phyloP scores from a whole-genome alignment of 1,284 basidiomycete species.

The Moniliella sp. region DNA sequence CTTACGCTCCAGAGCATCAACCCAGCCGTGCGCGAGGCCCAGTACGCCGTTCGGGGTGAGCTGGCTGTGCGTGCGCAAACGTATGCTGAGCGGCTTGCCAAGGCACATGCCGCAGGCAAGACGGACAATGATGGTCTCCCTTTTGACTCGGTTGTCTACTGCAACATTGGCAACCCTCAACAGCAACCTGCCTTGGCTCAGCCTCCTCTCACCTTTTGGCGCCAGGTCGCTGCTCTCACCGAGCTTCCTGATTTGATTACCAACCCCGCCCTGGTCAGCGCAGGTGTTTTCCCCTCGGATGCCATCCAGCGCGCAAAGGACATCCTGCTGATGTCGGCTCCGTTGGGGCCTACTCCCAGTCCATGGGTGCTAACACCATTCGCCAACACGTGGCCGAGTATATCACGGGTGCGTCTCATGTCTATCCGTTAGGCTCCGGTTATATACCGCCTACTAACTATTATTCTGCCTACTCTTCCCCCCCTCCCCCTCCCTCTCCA shows the following conservation, averaged over 20 bases:
- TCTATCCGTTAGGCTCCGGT: too few relatives aligned
- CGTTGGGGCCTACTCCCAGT: constrained; percentile 84
- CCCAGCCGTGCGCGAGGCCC: constrained; percentile 60
- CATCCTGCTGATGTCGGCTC: constrained; percentile 70
- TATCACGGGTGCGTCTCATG: too few relatives aligned
- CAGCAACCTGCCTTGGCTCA: constrained; percentile 72
- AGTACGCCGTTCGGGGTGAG: constrained; percentile 92
- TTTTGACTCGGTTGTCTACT: constrained; percentile 70
- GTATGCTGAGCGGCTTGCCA: constrained; percentile 36
- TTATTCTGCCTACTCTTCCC: too few relatives aligned
- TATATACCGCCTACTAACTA: too few relatives aligned
- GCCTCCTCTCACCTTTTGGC: constrained; percentile 69
- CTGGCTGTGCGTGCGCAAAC: constrained; percentile 75
- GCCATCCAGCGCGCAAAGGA: constrained; percentile 61
- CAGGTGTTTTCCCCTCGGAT: constrained; percentile 52
- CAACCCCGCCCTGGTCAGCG: too few relatives aligned
- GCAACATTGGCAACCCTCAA: constrained; percentile 95
- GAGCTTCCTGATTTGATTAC: constrained; percentile 66
- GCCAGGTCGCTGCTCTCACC: constrained; percentile 75
- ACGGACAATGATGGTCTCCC: constrained; percentile 48
- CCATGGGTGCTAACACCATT: constrained; percentile 73
- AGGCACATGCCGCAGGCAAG: constrained; percentile 35
- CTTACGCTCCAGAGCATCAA: constrained; percentile 40
- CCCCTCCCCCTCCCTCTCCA: too few relatives aligned
- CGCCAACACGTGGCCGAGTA: constrained; percentile 72